A percentile compares a stretch with the other conserved stretches of the same genome.
phyloP scores from a whole-genome alignment of 2,329 filamentous ascomycete species.

The Lachnellula suecica region DNA sequence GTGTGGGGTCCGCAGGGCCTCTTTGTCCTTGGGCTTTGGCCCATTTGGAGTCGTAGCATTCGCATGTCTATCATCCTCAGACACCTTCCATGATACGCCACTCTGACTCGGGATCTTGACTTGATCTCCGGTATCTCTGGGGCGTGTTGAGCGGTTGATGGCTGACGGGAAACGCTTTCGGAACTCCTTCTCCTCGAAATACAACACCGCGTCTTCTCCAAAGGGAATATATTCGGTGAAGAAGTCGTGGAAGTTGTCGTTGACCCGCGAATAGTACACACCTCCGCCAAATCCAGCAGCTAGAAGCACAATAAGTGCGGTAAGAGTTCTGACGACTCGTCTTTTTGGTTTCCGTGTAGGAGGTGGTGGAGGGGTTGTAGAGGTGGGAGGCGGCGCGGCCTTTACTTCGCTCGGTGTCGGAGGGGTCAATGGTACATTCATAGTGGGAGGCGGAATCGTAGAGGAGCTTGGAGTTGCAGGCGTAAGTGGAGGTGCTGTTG shows the following conservation, averaged over 20 bases:
- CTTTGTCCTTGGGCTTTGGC: conserved; percentile 24
- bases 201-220: conserved; percentile 90
- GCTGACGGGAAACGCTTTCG: conserved; percentile 74
- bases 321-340: conserved; percentile 71
- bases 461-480: conserved; percentile 34
- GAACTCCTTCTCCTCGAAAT: conserved; percentile 94
- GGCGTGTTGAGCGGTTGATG: conserved; percentile 26
- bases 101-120: conserved; percentile 84
- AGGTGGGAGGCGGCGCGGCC: conserved; percentile 33
- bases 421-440: conserved; percentile 45
- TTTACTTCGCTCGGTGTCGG: conserved; percentile 39
- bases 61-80: conserved; percentile 62
- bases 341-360: conserved; percentile 51
- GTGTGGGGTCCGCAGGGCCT: conserved; percentile 29
- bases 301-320: conserved; percentile 75
- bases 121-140: conserved; percentile 61
- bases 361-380: conserved; percentile 37
- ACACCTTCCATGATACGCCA: conserved; percentile 78
- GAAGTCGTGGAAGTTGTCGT: conserved; percentile 98
- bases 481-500: conserved; percentile 2
- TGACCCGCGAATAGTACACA: conserved; percentile 88
- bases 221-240: conserved; percentile 97
- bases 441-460: conserved; percentile 48
- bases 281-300: conserved; percentile 81
- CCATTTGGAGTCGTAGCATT: conserved; percentile 45